Evolutionary conservation across 495 filamentous ascomycete genomes (phyloP).

Genomic region (Rostrohypoxylon terebratum): DNA sequence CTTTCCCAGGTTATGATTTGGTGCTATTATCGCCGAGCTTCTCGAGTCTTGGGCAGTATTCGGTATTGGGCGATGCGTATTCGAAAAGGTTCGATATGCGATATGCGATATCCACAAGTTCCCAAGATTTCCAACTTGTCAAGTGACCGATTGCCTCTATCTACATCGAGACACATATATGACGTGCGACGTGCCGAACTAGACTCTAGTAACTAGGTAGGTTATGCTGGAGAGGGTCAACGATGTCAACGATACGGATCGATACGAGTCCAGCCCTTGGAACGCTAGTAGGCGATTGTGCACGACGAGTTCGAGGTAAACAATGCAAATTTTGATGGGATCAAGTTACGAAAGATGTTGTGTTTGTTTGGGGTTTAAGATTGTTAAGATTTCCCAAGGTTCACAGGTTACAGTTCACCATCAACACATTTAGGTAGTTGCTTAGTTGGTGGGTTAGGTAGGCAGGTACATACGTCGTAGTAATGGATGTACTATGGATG

Average conservation of each 20-base stretch:
- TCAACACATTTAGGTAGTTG: slow-evolving; percentile 1
- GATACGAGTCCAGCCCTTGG: not conserved
- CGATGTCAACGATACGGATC: not conserved
- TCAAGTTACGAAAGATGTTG: slow-evolving; percentile 17
- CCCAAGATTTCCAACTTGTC: slow-evolving; percentile 6
- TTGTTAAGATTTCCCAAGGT: not conserved
- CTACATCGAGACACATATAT: slow-evolving; percentile 37
- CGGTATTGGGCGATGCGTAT: not conserved
- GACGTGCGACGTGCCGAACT: slow-evolving; percentile 27
- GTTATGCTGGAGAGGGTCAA: slow-evolving; percentile 10
- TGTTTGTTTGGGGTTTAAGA: slow-evolving; percentile 1
- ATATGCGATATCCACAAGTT: slow-evolving; percentile 13
- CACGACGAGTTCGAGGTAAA: slow-evolving; percentile 27
- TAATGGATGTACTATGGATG: slow-evolving; percentile 21
- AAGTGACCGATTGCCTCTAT: slow-evolving; percentile 34
- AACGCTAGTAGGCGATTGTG: slow-evolving; percentile 1
- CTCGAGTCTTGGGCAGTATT: not conserved
- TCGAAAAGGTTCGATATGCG: slow-evolving; percentile 1
- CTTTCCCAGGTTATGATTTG: slow-evolving; percentile 1
- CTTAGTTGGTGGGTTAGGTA: slow-evolving; percentile 23
- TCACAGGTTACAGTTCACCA: slow-evolving; percentile 8
- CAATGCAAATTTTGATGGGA: slow-evolving; percentile 30
- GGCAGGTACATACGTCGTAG: slow-evolving; percentile 25
- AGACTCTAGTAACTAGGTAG: too few relatives aligned
- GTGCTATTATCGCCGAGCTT: not conserved